phyloP scores from a whole-genome alignment of 2,329 filamentous ascomycete genomes.

The Xylariaceae sp. region DNA sequence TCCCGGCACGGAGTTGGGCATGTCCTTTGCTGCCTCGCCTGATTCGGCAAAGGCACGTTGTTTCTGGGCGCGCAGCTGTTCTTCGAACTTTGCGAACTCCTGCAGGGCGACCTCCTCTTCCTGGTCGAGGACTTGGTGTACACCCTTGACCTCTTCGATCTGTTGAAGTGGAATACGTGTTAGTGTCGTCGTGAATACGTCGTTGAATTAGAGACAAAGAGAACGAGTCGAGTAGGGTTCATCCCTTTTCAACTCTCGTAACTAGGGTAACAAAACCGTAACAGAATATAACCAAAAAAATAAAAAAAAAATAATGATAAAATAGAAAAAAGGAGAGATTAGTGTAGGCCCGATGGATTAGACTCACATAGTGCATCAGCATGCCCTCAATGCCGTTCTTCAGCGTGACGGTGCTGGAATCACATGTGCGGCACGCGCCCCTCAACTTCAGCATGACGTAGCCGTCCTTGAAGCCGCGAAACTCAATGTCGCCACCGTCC shows the following conservation, averaged over 20 bases:
- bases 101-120: constrained; percentile 83
- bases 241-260: no score
- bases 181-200: constrained; percentile 21
- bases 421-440: constrained; percentile 91
- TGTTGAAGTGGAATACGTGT: constrained; percentile 37
- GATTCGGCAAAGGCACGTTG: constrained; percentile 34
- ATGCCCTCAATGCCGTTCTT: constrained; percentile 98
- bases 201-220: background rate
- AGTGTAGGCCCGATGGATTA: background rate
- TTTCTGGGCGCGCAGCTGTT: constrained; percentile 62
- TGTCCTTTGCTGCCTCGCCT: constrained; percentile 36
- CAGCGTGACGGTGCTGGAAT: constrained; percentile 91
- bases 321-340: background rate
- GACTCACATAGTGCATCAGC: constrained; percentile 88
- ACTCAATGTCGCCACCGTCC: constrained; percentile 96
- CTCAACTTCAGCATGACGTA: constrained; percentile 81
- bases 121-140: constrained; percentile 82
- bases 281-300: no score
- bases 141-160: constrained; percentile 93
- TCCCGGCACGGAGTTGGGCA: constrained; percentile 36
- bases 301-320: background rate
- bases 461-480: constrained; percentile 81
- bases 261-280: no score
- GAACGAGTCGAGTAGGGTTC: background rate
- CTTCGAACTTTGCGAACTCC: constrained; percentile 93